A percentile compares a stretch with the other conserved stretches of the same genome.
Evolutionary conservation across 345 rosid genomes (phyloP).

Genomic region (Lenwebbia sp.): DNA sequence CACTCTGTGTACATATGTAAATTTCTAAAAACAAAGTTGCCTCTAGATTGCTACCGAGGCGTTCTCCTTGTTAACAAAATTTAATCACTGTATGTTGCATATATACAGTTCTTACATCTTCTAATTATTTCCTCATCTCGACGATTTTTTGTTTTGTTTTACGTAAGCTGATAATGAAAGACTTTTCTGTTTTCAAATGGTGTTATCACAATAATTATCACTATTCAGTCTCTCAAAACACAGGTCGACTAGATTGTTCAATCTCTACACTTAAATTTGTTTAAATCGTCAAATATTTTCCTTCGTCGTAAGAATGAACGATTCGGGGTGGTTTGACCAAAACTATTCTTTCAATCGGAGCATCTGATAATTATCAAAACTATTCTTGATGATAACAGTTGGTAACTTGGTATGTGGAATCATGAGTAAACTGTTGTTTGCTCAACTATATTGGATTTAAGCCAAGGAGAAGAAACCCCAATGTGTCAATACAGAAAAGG

Average conservation of each 20-base stretch:
- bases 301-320: no score
- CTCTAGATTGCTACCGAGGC: neutral
- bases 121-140: neutral
- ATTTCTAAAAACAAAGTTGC: neutral
- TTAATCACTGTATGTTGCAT: neutral
- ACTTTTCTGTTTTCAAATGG: neutral
- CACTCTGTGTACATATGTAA: neutral
- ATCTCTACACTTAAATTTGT: neutral
- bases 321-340: neutral
- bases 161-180: neutral
- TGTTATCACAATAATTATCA: neutral
- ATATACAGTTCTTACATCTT: neutral
- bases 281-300: neutral
- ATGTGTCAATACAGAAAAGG: neutral
- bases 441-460: neutral
- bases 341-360: neutral
- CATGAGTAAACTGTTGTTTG: neutral
- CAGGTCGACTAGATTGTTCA: neutral
- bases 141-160: neutral
- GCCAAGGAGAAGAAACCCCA: neutral
- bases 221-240: neutral
- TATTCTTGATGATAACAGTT: neutral
- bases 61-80: neutral
- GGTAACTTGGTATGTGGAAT: neutral
- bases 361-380: neutral